Base-by-base conservation (phyloP, 768 basidiomycete genomes). In the Leccinum pellstonianum region DNA sequence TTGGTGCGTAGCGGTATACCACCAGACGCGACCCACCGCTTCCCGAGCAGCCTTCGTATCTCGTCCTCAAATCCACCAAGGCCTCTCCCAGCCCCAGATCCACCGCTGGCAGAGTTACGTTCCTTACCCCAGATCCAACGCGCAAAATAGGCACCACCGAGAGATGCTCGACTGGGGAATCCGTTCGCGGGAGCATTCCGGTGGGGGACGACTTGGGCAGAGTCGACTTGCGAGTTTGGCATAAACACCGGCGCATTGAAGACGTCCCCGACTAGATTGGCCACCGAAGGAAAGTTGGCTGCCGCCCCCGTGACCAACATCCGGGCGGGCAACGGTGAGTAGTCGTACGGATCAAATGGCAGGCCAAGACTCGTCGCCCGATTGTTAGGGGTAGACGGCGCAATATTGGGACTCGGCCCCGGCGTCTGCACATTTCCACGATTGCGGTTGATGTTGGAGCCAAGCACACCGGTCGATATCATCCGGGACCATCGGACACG, bases 91-190 rank as follows among this genome's bases (percentile, higher is more conserved):
- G 72, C 53, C 37, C 79, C 76, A 3, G 76, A 68, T 8, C 66
- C 68, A 25, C 69, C 67, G 17, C 60, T 53, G 29, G 60, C 54
- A 10, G 73, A 72, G 57, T 67, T 74, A 27, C 77, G 75, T 57
- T 90, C 87, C 63, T 84, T 81, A 43, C 88, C 85, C 91, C 90
- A 93, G 47, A 90, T 86, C 91, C 92, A 94, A 8, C 92, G 81
- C 29, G 91, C 92, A 46, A 90, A 76, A 67, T 91, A 93, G 1
- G 91, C 89, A 0, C 84, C 82, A 0, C 91, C 91, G 3, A 93
- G 76, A 0, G 88, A 80, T 1, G 85, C 87, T 12, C 91, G 82
- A 14, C 83, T 83, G 0, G 89, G 86, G 72, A 83, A 90, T 14
- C 89, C 87, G 23, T 69, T 64, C 0, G 86, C 86, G 8, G 90